Percentiles rank a stretch among this genome's conserved stretches.
Conservation (phyloP, 179 eudicot genomes). For the Spinacia oleracea region DNA sequence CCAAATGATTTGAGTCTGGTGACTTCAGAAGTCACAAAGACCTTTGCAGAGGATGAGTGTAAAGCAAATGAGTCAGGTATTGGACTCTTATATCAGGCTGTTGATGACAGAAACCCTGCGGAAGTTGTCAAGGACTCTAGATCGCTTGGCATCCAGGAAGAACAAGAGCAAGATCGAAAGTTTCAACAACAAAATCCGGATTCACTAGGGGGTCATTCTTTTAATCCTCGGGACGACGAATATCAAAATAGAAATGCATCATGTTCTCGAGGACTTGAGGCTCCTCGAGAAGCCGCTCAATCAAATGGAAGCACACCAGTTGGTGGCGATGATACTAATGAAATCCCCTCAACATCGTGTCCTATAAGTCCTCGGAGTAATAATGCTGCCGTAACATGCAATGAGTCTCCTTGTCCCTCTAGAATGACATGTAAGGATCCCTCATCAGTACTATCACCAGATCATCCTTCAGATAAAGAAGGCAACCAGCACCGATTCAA, state of each 20-base stretch:
- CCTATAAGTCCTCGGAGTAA: slow-evolving; percentile 30
- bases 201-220: slow-evolving; percentile 36
- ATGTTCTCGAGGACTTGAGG: slow-evolving; percentile 23
- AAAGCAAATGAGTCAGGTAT: slow-evolving; percentile 19
- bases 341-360: slow-evolving; percentile 27
- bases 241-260: slow-evolving; percentile 25
- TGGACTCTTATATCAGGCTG: slow-evolving; percentile 17
- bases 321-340: slow-evolving; percentile 22
- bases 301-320: slow-evolving; percentile 25
- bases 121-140: slow-evolving; percentile 18
- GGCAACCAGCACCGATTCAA: slow-evolving; percentile 22
- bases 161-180: slow-evolving; percentile 29
- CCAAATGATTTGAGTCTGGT: slow-evolving; percentile 21
- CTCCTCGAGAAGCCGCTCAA: slow-evolving; percentile 25
- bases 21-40: slow-evolving; percentile 22
- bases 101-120: slow-evolving; percentile 21
- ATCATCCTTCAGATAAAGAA: slow-evolving; percentile 27
- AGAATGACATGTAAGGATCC: slow-evolving; percentile 27
- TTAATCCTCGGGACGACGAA: slow-evolving; percentile 39
- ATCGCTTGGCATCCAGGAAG: slow-evolving; percentile 23
- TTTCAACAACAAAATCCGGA: slow-evolving; percentile 26
- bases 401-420: slow-evolving; percentile 28
- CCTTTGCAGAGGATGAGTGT: slow-evolving; percentile 25
- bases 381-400: slow-evolving; percentile 31
- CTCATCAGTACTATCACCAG: slow-evolving; percentile 21